A percentile compares a stretch with the other conserved stretches of the same genome.
Conservation (phyloP, 305 asterid genomes). For the Fraxinus angustifolia region DNA sequence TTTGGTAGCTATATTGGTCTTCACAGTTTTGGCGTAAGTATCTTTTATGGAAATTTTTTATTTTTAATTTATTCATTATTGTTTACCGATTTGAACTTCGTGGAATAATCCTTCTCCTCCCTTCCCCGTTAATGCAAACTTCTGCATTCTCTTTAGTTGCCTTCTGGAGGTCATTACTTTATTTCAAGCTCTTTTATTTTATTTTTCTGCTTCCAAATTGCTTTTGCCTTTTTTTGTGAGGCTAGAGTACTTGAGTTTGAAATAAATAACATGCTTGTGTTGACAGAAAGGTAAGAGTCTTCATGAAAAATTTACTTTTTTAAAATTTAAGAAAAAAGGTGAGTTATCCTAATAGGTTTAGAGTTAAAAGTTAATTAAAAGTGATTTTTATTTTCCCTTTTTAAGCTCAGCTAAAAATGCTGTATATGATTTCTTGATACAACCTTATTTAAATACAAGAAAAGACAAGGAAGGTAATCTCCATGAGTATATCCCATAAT, state of each 20-base stretch:
- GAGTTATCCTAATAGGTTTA: not conserved
- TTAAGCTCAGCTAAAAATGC: not conserved
- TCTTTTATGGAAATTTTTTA: not conserved
- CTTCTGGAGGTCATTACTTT: not conserved
- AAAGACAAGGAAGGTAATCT: not conserved
- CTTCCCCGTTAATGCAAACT: not conserved
- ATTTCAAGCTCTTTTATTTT: not conserved
- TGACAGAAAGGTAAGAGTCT: not conserved
- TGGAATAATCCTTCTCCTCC: not conserved
- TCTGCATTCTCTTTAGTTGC: not conserved
- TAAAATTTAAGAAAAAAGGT: not conserved
- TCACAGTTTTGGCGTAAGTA: conserved; percentile 94
- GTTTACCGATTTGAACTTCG: not conserved
- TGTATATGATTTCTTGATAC: not conserved
- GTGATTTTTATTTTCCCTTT: not conserved
- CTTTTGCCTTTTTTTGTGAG: not conserved
- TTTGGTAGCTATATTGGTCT: conserved; percentile 79
- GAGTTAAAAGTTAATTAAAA: not conserved
- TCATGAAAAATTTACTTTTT: not conserved
- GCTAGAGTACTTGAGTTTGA: not conserved
- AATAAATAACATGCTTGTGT: not conserved
- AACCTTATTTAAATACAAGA: not conserved
- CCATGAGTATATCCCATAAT: not conserved
- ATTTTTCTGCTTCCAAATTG: not conserved
- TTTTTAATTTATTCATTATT: not conserved